Base-by-base conservation (phyloP, 2,329 filamentous ascomycete species). In the Arthrinium phaeospermum region DNA sequence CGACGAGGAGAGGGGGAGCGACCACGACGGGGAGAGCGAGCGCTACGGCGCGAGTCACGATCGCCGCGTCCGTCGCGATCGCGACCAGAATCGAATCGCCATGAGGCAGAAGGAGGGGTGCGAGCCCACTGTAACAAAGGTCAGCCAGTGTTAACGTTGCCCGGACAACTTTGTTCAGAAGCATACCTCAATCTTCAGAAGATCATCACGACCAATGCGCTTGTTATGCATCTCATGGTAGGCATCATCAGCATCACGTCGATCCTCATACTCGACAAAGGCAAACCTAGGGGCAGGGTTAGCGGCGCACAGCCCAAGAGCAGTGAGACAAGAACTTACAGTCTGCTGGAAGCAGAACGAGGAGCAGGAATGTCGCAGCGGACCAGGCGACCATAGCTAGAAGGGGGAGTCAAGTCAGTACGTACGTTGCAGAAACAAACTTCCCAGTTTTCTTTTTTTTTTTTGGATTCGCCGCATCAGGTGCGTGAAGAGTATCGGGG, bases 211-310 rank as follows among this genome's bases (percentile, higher is more conserved):
- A 68, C 95, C 95, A 78, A 99, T 95, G 77, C 96, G 94, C 91
- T 98, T 98, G 88, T 98, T 98, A 82, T 99, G 96, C 96, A 99
- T 99, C 86, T 99, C 96, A 83, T 99, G 94, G 83, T 99, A 99
- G 68, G 96, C 96, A 86, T 99, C 96, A 83, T 99, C 96, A 75
- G 96, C 95, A 88, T 99, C 96, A 78, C 96, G 95, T 79, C 96
- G 94, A 83, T 95, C 97, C 87, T 99, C 96, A 84, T 99, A 99
- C 86, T 99, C 96, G 76, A 99, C 96, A 83, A 99, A 99, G 49
- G 96, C 96, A 83, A 99, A 99, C 77, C 96, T 91, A 37, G 1
- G 47, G 5, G 14, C 47, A 37, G 7, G 24, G 6, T 27, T 44
- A 46, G 69, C 45, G 14, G 45, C 37, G 37, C 37, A 67, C 44